Conservation (phyloP, 2,329 filamentous ascomycete genomes). For the Trichophyton benhamiae region DNA sequence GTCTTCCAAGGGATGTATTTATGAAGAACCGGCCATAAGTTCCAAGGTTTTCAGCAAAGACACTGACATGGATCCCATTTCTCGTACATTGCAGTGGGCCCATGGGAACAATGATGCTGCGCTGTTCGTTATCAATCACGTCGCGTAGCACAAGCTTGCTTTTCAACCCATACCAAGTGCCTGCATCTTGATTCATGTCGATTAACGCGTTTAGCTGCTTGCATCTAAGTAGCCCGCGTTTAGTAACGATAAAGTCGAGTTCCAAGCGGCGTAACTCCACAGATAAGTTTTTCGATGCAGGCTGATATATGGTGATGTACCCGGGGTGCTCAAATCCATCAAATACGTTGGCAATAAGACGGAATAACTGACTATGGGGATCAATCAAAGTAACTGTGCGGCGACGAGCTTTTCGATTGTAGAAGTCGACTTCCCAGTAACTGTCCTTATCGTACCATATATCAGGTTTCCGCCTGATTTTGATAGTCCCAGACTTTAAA, state of each 20-base stretch:
- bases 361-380: conserved; percentile 32
- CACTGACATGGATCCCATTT: conserved; percentile 22
- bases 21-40: conserved; percentile 37
- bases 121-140: conserved; percentile 12
- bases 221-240: conserved; percentile 28
- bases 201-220: conserved; percentile 41
- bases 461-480: conserved; percentile 21
- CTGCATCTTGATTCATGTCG: conserved; percentile 36
- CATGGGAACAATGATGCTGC: conserved; percentile 30
- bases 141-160: conserved; percentile 39
- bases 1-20: conserved; percentile 38
- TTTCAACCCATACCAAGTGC: conserved; percentile 38
- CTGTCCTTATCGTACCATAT: conserved; percentile 19
- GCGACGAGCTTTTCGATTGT: conserved; percentile 17
- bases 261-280: conserved; percentile 38
- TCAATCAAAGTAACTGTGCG: conserved; percentile 23
- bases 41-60: conserved; percentile 23
- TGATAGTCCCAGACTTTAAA: conserved; percentile 16
- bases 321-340: conserved; percentile 36
- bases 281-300: conserved; percentile 20
- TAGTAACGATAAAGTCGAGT: conserved; percentile 35
- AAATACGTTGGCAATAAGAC: conserved; percentile 32
- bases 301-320: conserved; percentile 39
- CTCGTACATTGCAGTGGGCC: conserved; percentile 20
- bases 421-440: conserved; percentile 22